phyloP scores from a whole-genome alignment of 1,139 yeast species.

The Barnettozyma hawaiiensis region DNA sequence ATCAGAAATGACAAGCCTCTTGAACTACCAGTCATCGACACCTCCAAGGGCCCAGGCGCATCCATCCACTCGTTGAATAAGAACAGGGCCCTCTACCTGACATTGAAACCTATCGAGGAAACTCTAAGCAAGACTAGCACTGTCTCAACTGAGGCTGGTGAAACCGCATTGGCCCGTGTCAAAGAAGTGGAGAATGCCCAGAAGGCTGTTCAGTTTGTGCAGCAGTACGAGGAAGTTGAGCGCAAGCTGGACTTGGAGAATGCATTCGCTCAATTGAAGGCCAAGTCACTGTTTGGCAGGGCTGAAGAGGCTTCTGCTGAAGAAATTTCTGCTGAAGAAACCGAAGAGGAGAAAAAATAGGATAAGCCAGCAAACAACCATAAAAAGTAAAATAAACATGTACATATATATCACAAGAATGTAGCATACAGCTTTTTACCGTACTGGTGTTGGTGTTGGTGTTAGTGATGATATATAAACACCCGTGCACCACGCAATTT shows the following conservation, averaged over 20 bases:
- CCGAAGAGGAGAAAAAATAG: conserved; percentile 2
- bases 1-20: conserved; percentile 5
- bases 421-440: background rate
- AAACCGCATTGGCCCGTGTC: conserved; percentile 4
- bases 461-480: too few species aligned
- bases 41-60: conserved; percentile 15
- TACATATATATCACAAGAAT: conserved; percentile 2
- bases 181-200: conserved; percentile 15
- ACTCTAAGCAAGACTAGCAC: background rate
- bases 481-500: conserved; percentile 4
- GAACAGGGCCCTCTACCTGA: conserved; percentile 23
- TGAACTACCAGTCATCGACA: conserved; percentile 16
- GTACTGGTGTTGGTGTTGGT: too few species aligned
- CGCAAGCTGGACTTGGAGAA: conserved; percentile 21
- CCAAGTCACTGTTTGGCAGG: conserved; percentile 15
- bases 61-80: conserved; percentile 16
- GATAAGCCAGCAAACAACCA: background rate
- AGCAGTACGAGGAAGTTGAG: conserved; percentile 23
- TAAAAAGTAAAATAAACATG: conserved; percentile 2
- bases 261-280: conserved; percentile 12
- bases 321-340: too few species aligned
- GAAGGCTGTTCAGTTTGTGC: conserved; percentile 24
- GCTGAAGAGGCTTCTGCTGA: too few species aligned
- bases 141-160: conserved; percentile 1
- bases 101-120: conserved; percentile 16